A percentile compares a stretch with the other conserved stretches of the same genome.
Evolutionary conservation across 371 early-diverging fungal genomes (phyloP).

Genomic region (Mucor irregularis): DNA sequence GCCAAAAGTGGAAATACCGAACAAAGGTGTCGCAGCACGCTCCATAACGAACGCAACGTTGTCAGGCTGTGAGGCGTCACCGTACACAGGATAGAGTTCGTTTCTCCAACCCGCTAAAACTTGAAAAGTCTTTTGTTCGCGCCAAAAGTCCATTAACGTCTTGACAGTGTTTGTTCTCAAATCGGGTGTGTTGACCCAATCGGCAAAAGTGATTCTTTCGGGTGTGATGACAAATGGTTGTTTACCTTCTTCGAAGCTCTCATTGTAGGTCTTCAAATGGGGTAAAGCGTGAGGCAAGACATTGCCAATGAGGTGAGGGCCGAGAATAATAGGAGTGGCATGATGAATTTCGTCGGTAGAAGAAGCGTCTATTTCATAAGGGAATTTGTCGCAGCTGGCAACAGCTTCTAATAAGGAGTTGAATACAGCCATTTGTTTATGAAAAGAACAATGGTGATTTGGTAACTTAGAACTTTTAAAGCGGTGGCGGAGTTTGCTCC

Average conservation of each 20-base stretch:
- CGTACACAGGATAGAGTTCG: slow-evolving; percentile 85
- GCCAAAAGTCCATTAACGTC: slow-evolving; percentile 44
- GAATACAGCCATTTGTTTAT: slow-evolving; percentile 7
- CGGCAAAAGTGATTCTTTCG: slow-evolving; percentile 22
- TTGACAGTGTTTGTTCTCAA: slow-evolving; percentile 39
- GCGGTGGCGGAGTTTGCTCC: too few species aligned
- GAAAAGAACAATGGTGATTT: background rate
- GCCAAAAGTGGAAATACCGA: slow-evolving; percentile 80
- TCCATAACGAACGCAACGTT: slow-evolving; percentile 73
- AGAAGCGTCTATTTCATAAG: slow-evolving; percentile 24
- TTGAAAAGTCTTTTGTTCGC: slow-evolving; percentile 26
- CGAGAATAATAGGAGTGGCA: slow-evolving; percentile 28
- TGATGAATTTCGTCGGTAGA: slow-evolving; percentile 8
- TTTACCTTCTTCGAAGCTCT: background rate
- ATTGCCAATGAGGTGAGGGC: slow-evolving; percentile 36
- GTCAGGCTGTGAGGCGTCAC: slow-evolving; percentile 30
- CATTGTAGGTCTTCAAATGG: slow-evolving; percentile 34
- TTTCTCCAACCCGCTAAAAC: slow-evolving; percentile 46
- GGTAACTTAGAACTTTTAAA: too few species aligned
- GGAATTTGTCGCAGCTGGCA: slow-evolving; percentile 44
- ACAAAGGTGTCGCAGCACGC: slow-evolving; percentile 75
- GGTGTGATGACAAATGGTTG: slow-evolving; percentile 36
- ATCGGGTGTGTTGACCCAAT: slow-evolving; percentile 33
- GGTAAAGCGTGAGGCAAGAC: slow-evolving; percentile 32
- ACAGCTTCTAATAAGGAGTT: slow-evolving; percentile 31